Base-by-base conservation (phyloP, 2,329 filamentous ascomycete species). In the Stachybotrys chlorohalonatus region DNA sequence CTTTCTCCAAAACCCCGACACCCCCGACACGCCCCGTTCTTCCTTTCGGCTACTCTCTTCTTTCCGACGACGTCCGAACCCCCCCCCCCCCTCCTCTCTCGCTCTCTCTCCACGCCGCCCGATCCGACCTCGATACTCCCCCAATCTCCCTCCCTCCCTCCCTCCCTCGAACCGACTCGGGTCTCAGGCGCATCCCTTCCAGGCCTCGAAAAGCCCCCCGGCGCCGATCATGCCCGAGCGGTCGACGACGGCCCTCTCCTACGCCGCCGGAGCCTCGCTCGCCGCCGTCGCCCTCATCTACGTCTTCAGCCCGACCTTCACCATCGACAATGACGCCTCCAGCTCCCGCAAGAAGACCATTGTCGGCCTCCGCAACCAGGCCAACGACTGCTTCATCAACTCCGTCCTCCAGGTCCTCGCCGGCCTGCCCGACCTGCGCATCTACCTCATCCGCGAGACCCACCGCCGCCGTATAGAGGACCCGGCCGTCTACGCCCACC, bases 301-400 rank as follows among this genome's bases (percentile, higher is more conserved):
- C 73, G 93, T 97, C 63, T 97, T 99, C 73, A 91, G 87, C 8
- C 94, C 94, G n/a, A 97, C 92, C 53, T 97, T 93, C 72, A 89
- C 95, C 64, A 86, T 97, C 69, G 93, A 99, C 73, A 85, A 86
- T 66, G 88, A 94, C 55, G 81, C 85, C 57, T 82, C 80, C 54
- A 73, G 74, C 49, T 74, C 73, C 47, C 85, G 89, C 62, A 94
- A 91, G 72, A 93, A 90, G 67, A 89, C 89, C 56, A 89, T 95
- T 48, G 91, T 97, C 54, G 94, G 94, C 46, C 79, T 97, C 55
- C 78, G 80, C 53, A 99, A 99, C 71, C 85, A 90, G 8, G 94
- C 93, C 62, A 99, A 99, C 72, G 94, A 94, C 71, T 94, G 89
- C 75, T 94, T 93, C 72, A 96, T 97, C 75, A 99, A 99, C 72